Evolutionary conservation across 2,329 filamentous ascomycete species (phyloP), one percentile per base, ranked within the genome.

Genomic region (Microascus cirrosus): DNA sequence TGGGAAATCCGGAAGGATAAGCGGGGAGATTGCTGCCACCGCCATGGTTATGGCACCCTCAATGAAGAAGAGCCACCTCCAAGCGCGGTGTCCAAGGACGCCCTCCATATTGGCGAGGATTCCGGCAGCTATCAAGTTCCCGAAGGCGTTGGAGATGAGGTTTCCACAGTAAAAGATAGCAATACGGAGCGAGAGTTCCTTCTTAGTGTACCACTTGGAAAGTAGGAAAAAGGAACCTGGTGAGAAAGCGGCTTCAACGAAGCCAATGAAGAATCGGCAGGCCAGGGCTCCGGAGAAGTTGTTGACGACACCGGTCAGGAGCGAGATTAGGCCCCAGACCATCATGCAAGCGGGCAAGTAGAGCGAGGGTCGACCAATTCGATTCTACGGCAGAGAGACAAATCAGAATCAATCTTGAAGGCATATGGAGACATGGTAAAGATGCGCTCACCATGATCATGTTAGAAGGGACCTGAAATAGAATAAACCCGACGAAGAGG

Each of bases 181-280:
- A 35, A 57, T 59, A 3, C 58, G 20, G 8, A 50, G 50, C 4
- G 58, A 48, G 12, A 59, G 58, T 50, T 59, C 58, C 11, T 7
- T 5, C 54, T 57, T 57, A 4, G 54, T 59, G 51, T 59, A 59
- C 58, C 58, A 59, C 8, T 48, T 45, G 3, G 58, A 57, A 2
- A 59, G 50, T 20, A 57, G 36, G 58, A 59, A 57, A 24, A 59
- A 57, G 24, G 55, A 59, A 15, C 58, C 58, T 13, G 58, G 58
- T 52, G 57, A 59, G 50, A 57, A 59, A n/a, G 58, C 45, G 36
- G 58, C 64, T 60, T 77, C 74, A 2, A 67, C 67, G 50, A 76
- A 69, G 0, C 74, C 74, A 0, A 76, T 66, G 2, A 74, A 58
- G 57, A 74, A 73, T 6, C 73, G 67, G 7, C 71, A 67, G 1